Evolutionary conservation across 768 basidiomycete species (phyloP), one percentile per base, ranked within the genome.

Genomic region (Tulasnella sp.): DNA sequence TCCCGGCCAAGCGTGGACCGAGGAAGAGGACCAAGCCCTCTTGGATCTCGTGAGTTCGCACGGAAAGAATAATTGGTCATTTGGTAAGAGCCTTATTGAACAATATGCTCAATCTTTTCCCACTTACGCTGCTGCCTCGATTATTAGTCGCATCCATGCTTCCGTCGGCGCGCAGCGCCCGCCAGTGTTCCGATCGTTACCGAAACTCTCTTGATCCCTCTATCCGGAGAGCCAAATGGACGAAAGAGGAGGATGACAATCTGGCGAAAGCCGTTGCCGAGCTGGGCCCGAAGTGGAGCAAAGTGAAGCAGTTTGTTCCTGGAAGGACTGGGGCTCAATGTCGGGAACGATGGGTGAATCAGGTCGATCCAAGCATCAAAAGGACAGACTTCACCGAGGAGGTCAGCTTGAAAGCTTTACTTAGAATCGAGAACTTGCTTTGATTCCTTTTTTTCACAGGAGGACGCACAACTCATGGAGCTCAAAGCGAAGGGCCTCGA

Each of bases 181-280:
- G 50, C 20, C 34, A 79, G 64, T 73, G 94, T 94, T 24, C 88
- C 94, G 82, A 96, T 94, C 18, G 95, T 54, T 96, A 95, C 84
- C 89, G 93, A 72, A 94, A 95, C 85, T 94, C 94, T 16, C 88
- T 96, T 73, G 93, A 95, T 86, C 95, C 95, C 1, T 88, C 86
- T 41, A 87, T 96, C 81, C 94, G 91, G 86, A 93, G 91, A 85
- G 92, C 91, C 82, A 91, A 92, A 81, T 96, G 94, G 94, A 91
- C 93, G 0, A 79, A 86, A 3, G 90, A 91, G 72, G 94, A 96
- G 85, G 95, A 95, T 84, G 85, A 84, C 22, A 87, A 86, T 44
- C 87, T 96, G 22, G 54, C 76, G 46, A 48, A 60, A 42, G 44
- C 41, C 40, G 77, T 72, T 40, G 42, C 42, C 9, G 77, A 78